A percentile compares a stretch with the other conserved stretches of the same genome.
Conservation (phyloP, 1,284 basidiomycete genomes). For the Mycena citricolor region DNA sequence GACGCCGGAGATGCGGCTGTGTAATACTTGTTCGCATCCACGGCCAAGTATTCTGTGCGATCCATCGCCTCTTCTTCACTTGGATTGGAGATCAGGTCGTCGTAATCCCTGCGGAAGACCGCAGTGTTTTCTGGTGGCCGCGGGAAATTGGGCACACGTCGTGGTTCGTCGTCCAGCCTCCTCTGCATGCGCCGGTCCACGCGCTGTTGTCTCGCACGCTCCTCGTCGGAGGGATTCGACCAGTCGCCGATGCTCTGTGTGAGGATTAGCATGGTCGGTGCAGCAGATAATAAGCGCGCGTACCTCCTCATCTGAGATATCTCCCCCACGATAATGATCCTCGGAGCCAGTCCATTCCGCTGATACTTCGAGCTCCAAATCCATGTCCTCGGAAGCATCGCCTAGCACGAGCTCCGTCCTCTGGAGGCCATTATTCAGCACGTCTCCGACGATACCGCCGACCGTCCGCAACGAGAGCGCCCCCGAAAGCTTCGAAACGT, state of each 20-base stretch:
- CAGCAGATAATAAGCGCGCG: slow-evolving; percentile 23
- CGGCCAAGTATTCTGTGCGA: slow-evolving; percentile 44
- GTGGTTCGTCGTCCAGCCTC: slow-evolving; percentile 55
- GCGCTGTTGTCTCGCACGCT: slow-evolving; percentile 68
- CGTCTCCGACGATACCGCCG: slow-evolving; percentile 43
- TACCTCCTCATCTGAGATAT: slow-evolving; percentile 65
- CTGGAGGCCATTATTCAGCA: slow-evolving; percentile 27
- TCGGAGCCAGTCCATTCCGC: slow-evolving; percentile 83
- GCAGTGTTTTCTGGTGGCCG: slow-evolving; percentile 58
- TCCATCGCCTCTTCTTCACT: slow-evolving; percentile 64
- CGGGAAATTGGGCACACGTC: slow-evolving; percentile 73
- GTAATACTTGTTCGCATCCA: slow-evolving; percentile 38
- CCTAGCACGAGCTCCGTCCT: slow-evolving; percentile 12
- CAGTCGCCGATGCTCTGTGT: slow-evolving; percentile 81
- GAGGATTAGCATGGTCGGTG: slow-evolving; percentile 12
- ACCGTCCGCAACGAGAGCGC: slow-evolving; percentile 66
- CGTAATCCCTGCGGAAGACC: slow-evolving; percentile 41
- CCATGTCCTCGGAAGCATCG: slow-evolving; percentile 30
- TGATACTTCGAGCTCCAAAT: slow-evolving; percentile 40
- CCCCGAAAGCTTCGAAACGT: slow-evolving; percentile 65
- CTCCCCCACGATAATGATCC: slow-evolving; percentile 46
- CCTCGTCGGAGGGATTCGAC: slow-evolving; percentile 87
- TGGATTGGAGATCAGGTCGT: slow-evolving; percentile 79
- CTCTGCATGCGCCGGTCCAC: slow-evolving; percentile 59
- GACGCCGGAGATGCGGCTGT: slow-evolving; percentile 26